These are phyloP conservation scores for Pseudocercospora cruenta DNA, from an alignment of 2,329 filamentous ascomycete genomes.

Conservation along the genomic window DNA sequence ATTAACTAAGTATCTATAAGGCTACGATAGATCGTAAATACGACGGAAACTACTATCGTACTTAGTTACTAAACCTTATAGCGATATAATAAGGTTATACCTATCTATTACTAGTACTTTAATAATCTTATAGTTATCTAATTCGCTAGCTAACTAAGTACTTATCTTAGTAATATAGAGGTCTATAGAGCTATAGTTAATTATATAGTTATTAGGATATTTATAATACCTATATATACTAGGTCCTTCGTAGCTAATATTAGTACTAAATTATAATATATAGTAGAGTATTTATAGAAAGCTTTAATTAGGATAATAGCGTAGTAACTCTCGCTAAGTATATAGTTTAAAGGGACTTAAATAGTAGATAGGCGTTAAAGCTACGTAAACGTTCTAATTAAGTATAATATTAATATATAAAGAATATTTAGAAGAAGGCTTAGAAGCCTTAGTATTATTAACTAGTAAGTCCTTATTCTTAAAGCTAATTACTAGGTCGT, in stretches of 20 bases:
- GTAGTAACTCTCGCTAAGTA: too few relatives aligned
- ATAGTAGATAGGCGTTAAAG: neutral
- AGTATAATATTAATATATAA: neutral
- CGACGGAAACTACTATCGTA: too few relatives aligned
- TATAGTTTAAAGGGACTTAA: neutral
- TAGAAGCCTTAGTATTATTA: too few relatives aligned
- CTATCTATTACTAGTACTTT: neutral
- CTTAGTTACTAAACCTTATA: too few relatives aligned
- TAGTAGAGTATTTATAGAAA: neutral
- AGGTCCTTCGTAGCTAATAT: neutral
- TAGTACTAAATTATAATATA: neutral
- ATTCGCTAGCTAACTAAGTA: neutral
- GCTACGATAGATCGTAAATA: too few relatives aligned
- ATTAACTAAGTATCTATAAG: too few relatives aligned
- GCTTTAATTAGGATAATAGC: neutral
- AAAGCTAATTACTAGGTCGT: neutral
- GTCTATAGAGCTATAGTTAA: neutral
- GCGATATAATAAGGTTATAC: neutral
- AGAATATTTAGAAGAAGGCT: too few relatives aligned
- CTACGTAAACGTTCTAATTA: neutral
- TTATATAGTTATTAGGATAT: neutral
- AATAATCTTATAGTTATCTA: neutral
- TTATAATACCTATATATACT: neutral
- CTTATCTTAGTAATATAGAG: neutral
- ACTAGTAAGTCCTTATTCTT: neutral